These are phyloP conservation scores for Cladosporium oxysporum DNA, from an alignment of 2,329 filamentous ascomycete species.

Conservation along the genomic window DNA sequence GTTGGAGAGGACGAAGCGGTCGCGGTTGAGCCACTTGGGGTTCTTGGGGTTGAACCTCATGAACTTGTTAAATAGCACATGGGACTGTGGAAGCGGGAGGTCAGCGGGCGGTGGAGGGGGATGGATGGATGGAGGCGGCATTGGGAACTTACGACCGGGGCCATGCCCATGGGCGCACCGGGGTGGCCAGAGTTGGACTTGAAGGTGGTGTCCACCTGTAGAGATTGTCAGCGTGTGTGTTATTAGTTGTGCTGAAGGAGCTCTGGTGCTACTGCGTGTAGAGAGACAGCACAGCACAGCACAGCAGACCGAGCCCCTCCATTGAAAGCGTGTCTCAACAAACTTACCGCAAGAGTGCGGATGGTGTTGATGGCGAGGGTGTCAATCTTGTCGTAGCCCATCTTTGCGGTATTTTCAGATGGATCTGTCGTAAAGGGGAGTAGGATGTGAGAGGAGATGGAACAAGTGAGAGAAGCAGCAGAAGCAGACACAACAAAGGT, in stretches of 20 bases:
- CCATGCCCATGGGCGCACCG: conserved; percentile 97
- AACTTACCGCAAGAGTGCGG: conserved; percentile 87
- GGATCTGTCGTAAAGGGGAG: conserved; percentile 10
- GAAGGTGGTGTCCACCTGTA: conserved; percentile 93
- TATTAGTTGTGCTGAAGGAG: background rate
- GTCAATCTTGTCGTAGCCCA: conserved; percentile 88
- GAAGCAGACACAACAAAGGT: conserved; percentile 15
- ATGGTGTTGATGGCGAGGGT: conserved; percentile 97
- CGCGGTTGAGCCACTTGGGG: conserved; percentile 93
- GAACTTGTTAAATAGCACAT: conserved; percentile 87
- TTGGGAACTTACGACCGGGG: conserved; percentile 60
- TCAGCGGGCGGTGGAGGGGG: background rate
- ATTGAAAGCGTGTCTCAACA: conserved; percentile 3
- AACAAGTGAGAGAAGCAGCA: background rate
- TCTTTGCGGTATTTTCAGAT: conserved; percentile 48
- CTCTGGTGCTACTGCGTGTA: conserved; percentile 1
- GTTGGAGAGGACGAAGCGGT: conserved; percentile 98
- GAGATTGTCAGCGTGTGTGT: conserved; percentile 1
- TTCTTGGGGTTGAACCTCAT: conserved; percentile 99
- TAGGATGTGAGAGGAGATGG: background rate
- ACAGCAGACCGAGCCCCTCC: conserved; percentile 1
- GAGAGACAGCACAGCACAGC: background rate
- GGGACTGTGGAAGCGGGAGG: conserved; percentile 48
- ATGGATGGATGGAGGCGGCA: background rate
- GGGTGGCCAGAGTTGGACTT: conserved; percentile 97